These are phyloP conservation scores for Colletotrichum gigasporum DNA, from an alignment of 2,329 filamentous ascomycete species.

Conservation along the genomic window DNA sequence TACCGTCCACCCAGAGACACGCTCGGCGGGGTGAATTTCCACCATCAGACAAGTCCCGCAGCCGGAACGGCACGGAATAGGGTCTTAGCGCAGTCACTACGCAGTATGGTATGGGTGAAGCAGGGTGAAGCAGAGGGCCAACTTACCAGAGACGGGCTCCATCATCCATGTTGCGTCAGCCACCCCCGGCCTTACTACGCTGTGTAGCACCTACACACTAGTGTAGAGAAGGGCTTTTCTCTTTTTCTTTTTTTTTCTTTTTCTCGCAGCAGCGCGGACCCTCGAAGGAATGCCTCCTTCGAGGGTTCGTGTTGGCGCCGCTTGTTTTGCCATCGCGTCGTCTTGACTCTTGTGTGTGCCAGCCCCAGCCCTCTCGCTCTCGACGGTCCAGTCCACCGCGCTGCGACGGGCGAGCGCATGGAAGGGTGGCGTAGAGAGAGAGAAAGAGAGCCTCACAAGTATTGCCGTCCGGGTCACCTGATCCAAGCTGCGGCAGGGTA, in stretches of 20 bases:
- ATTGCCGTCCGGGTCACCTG: conserved; percentile 13
- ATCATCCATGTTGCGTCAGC: too few species aligned
- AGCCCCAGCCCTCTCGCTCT: too few species aligned
- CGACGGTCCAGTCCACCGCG: too few species aligned
- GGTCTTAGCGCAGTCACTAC: conserved; percentile 8
- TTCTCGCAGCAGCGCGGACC: neutral
- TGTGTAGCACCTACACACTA: too few species aligned
- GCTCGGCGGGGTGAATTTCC: conserved; percentile 8
- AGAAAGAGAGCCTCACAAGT: neutral
- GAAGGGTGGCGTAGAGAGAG: conserved; percentile 5
- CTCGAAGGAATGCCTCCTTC: conserved; percentile 17
- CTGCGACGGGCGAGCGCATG: too few species aligned
- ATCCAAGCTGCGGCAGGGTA: conserved; percentile 15
- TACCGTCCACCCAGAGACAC: neutral
- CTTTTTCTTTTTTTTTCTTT: too few species aligned
- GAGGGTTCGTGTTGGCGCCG: conserved; percentile 6
- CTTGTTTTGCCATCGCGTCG: conserved; percentile 16
- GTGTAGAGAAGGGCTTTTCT: too few species aligned
- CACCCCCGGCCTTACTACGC: neutral
- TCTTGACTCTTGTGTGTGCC: neutral
- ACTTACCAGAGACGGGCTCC: too few species aligned
- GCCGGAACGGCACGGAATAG: neutral
- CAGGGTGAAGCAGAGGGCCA: too few species aligned
- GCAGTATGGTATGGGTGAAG: too few species aligned
- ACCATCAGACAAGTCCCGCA: conserved; percentile 4